A percentile compares a stretch with the other conserved stretches of the same genome.
Conservation (phyloP, 306 rosid genomes). For the Cucurbita moschata region DNA sequence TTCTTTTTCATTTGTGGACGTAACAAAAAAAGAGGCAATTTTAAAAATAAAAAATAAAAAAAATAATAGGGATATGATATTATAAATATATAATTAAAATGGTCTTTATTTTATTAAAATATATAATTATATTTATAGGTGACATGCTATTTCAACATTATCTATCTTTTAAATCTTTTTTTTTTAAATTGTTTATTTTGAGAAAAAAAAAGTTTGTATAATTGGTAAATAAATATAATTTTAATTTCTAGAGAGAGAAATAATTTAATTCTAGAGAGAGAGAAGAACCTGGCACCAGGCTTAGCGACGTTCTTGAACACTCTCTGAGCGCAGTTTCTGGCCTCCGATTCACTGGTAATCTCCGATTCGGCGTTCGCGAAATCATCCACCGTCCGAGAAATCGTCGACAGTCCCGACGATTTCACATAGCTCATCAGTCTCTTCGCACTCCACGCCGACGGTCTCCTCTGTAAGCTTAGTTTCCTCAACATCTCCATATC, state of each 20-base stretch:
- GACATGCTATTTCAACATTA: too few relatives aligned
- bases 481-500: slow-evolving; percentile 30
- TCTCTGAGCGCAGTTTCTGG: slow-evolving; percentile 23
- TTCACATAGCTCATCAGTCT: slow-evolving; percentile 19
- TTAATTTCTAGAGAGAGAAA: background rate
- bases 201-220: background rate
- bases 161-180: too few relatives aligned
- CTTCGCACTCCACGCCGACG: slow-evolving; percentile 33
- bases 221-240: background rate
- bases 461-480: slow-evolving; percentile 18
- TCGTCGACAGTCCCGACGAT: slow-evolving; percentile 30
- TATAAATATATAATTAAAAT: too few relatives aligned
- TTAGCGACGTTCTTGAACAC: slow-evolving; percentile 32
- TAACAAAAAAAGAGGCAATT: background rate
- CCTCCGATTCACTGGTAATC: slow-evolving; percentile 43
- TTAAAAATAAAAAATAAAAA: background rate
- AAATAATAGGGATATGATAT: background rate
- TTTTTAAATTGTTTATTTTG: too few relatives aligned
- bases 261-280: background rate
- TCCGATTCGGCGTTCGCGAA: slow-evolving; percentile 29
- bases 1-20: background rate
- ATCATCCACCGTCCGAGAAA: slow-evolving; percentile 26
- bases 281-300: slow-evolving; percentile 28
- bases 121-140: too few relatives aligned
- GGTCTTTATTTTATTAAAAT: too few relatives aligned